A percentile compares a stretch with the other conserved stretches of the same genome.
Evolutionary conservation across 1,284 basidiomycete genomes (phyloP).

Genomic region (Anthracocystis walkeri): DNA sequence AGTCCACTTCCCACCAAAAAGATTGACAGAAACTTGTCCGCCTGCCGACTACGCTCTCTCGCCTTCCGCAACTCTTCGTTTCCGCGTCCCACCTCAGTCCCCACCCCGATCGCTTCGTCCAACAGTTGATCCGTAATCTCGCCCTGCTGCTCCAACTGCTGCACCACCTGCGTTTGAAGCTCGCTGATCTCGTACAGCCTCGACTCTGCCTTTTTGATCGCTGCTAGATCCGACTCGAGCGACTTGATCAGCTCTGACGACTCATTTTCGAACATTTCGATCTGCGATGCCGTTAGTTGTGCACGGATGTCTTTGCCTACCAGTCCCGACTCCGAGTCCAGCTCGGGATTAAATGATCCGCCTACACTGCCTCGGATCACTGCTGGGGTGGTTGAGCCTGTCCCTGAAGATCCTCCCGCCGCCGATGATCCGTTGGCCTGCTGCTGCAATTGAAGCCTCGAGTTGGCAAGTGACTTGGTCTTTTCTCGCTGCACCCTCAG

Average conservation of each 20-base stretch:
- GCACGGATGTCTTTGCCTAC: conserved; percentile 50
- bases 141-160: conserved; percentile 86
- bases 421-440: conserved; percentile 9
- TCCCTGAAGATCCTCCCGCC: conserved; percentile 9
- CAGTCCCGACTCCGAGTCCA: conserved; percentile 35
- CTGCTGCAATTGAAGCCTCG: conserved; percentile 23
- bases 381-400: conserved; percentile 19
- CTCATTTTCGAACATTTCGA: conserved; percentile 89
- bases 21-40: conserved; percentile 82
- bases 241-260: conserved; percentile 84
- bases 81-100: conserved; percentile 84
- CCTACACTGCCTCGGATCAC: conserved; percentile 51
- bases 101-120: conserved; percentile 86
- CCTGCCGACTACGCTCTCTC: conserved; percentile 81
- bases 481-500: conserved; percentile 55
- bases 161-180: conserved; percentile 86
- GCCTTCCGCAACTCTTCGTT: conserved; percentile 87
- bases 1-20: conserved; percentile 88
- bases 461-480: conserved; percentile 45
- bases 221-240: conserved; percentile 83
- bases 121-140: conserved; percentile 88
- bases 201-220: conserved; percentile 87
- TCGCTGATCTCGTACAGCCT: conserved; percentile 88
- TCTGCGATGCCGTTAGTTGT: conserved; percentile 76
- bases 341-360: conserved; percentile 42